Conservation (phyloP, 352 stramenopile species). For the Globisporangium cederbergense region DNA sequence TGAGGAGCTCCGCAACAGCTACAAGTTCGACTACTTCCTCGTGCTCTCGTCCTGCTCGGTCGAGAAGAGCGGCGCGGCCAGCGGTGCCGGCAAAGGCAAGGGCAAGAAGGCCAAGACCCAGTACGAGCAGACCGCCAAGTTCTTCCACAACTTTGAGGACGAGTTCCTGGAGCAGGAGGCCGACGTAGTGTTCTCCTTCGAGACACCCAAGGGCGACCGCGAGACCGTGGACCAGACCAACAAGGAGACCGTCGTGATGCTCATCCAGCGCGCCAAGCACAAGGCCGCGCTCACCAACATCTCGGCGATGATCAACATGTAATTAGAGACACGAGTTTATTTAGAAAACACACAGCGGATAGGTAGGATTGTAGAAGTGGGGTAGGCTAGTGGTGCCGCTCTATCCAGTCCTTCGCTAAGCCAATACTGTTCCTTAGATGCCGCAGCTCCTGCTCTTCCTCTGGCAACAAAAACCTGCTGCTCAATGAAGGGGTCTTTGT, state of each 20-base stretch:
- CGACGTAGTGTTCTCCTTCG: conserved; percentile 65
- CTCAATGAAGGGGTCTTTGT: conserved; percentile 4
- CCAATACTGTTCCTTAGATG: conserved; percentile 56
- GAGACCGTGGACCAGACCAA: conserved; percentile 52
- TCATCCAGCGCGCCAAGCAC: conserved; percentile 76
- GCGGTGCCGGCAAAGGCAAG: conserved; percentile 24
- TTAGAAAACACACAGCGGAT: conserved; percentile 24
- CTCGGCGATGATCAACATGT: conserved; percentile 80
- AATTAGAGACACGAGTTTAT: conserved; percentile 34
- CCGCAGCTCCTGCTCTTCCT: conserved; percentile 54
- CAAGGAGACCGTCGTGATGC: conserved; percentile 75
- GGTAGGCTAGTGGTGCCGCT: conserved; percentile 17
- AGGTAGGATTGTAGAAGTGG: not conserved
- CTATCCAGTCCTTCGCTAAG: conserved; percentile 69
- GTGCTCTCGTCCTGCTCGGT: conserved; percentile 65
- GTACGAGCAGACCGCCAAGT: conserved; percentile 65
- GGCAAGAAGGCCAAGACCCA: conserved; percentile 75
- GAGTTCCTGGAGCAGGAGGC: conserved; percentile 81
- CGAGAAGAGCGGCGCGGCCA: conserved; percentile 37
- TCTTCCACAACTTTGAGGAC: conserved; percentile 86
- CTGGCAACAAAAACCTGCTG: conserved; percentile 49
- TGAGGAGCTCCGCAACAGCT: conserved; percentile 55
- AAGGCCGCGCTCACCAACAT: conserved; percentile 77
- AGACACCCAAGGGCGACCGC: conserved; percentile 62
- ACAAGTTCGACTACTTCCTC: conserved; percentile 83